Percentiles rank a stretch among this genome's conserved stretches.
These are phyloP conservation scores for Diplogelasinospora grovesii DNA, from an alignment of 495 filamentous ascomycete genomes.

Conservation along the genomic window DNA sequence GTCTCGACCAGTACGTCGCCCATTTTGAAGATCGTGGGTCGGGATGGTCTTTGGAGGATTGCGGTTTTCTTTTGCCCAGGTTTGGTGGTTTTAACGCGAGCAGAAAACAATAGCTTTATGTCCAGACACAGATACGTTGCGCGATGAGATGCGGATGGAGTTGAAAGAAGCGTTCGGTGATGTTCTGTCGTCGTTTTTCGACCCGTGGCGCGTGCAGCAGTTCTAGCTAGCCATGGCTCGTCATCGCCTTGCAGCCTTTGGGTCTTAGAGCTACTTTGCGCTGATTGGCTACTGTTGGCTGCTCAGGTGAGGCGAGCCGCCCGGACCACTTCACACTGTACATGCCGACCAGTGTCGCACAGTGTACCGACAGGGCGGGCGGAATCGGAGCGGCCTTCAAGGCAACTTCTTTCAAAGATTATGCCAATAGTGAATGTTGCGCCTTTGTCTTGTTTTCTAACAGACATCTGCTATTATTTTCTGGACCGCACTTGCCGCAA, in stretches of 20 bases:
- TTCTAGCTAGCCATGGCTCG: no score
- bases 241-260: constrained; percentile 25
- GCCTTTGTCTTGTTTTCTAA: no score
- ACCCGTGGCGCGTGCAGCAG: constrained; percentile 22
- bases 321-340: no score
- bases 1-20: constrained; percentile 79
- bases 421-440: no score
- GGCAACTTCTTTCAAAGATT: no score
- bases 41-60: neutral
- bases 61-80: neutral
- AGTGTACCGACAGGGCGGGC: no score
- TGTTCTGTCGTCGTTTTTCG: constrained; percentile 23
- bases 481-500: no score
- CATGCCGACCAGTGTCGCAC: no score
- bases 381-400: no score
- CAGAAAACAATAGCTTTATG: neutral
- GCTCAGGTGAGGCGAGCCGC: constrained; percentile 6
- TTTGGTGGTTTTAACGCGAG: neutral
- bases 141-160: constrained; percentile 4
- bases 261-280: neutral
- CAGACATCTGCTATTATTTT: no score
- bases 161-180: constrained; percentile 11
- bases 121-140: neutral
- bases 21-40: constrained; percentile 46
- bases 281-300: constrained; percentile 11